Evolutionary conservation across 139 green algal genomes (phyloP).

Genomic region (Pedinophyceae sp.): DNA sequence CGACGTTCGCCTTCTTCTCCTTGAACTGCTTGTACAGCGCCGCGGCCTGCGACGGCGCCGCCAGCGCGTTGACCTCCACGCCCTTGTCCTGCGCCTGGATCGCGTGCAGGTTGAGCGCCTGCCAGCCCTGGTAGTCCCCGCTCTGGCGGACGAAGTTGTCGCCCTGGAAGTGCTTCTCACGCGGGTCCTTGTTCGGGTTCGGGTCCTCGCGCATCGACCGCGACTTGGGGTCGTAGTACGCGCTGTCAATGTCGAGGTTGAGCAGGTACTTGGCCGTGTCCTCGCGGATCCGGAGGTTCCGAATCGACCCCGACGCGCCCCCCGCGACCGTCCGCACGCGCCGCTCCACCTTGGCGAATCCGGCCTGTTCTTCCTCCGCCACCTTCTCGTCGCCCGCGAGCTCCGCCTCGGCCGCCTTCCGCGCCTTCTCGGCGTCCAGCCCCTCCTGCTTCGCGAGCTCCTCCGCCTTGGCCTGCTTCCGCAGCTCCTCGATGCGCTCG

Average conservation of each 20-base stretch:
- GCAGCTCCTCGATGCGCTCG: conserved; percentile 47
- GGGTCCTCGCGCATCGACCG: conserved; percentile 90
- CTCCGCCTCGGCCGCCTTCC: neutral
- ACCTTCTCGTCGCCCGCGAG: conserved; percentile 19
- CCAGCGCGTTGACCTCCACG: conserved; percentile 60
- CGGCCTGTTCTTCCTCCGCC: conserved; percentile 16
- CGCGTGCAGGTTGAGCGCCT: conserved; percentile 68
- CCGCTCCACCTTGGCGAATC: conserved; percentile 91
- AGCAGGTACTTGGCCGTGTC: conserved; percentile 99
- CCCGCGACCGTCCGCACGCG: conserved; percentile 78
- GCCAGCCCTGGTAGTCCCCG: conserved; percentile 63
- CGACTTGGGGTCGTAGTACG: conserved; percentile 97
- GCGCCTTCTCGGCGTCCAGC: conserved; percentile 27
- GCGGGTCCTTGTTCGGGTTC: conserved; percentile 36
- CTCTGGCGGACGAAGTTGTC: conserved; percentile 83
- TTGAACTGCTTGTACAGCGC: conserved; percentile 75
- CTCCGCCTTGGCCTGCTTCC: conserved; percentile 52
- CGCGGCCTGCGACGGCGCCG: conserved; percentile 77
- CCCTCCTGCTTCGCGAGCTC: conserved; percentile 33
- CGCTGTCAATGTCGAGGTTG: conserved; percentile 86
- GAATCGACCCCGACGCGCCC: conserved; percentile 62
- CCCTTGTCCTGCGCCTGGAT: conserved; percentile 65
- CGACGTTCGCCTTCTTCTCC: conserved; percentile 73
- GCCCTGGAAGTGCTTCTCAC: conserved; percentile 54
- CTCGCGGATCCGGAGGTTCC: conserved; percentile 98